Evolutionary conservation across 2,329 filamentous ascomycete species (phyloP).

Genomic region (Ophiocordyceps camponoti-leonardi): DNA sequence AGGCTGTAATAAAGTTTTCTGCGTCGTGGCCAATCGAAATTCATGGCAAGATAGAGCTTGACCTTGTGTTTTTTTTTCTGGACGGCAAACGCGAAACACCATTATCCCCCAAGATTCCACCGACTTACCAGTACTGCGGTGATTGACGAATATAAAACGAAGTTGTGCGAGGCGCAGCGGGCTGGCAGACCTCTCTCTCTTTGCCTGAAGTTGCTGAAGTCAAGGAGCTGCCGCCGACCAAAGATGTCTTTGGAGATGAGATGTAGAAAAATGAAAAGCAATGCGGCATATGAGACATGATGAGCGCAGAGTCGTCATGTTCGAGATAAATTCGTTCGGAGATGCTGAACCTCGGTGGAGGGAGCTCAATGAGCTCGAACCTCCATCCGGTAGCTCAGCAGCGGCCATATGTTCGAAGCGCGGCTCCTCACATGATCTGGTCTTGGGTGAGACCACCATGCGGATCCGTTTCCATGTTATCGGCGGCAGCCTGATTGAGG

Average conservation of each 20-base stretch:
- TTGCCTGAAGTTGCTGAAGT: background rate
- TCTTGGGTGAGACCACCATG: conserved; percentile 75
- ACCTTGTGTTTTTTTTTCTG: background rate
- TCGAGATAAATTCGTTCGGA: background rate
- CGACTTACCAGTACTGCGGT: conserved; percentile 6
- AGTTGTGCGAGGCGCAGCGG: conserved; percentile 4
- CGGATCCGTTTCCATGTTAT: conserved; percentile 72
- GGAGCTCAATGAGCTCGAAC: background rate
- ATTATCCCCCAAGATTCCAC: conserved; percentile 1
- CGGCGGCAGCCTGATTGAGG: conserved; percentile 47
- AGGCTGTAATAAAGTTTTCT: background rate
- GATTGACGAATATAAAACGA: conserved; percentile 2
- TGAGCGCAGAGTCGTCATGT: background rate
- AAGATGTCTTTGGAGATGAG: background rate
- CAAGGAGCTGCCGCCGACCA: background rate
- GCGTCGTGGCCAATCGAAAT: background rate
- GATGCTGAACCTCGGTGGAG: background rate
- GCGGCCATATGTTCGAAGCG: background rate
- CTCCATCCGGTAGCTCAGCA: background rate
- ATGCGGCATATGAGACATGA: background rate
- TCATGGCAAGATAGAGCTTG: background rate
- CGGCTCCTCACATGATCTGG: conserved; percentile 69
- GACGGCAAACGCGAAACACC: background rate
- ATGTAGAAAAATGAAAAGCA: background rate
- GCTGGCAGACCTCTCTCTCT: background rate